Conservation (phyloP, 768 basidiomycete genomes). For the Lentinula guzmanii region DNA sequence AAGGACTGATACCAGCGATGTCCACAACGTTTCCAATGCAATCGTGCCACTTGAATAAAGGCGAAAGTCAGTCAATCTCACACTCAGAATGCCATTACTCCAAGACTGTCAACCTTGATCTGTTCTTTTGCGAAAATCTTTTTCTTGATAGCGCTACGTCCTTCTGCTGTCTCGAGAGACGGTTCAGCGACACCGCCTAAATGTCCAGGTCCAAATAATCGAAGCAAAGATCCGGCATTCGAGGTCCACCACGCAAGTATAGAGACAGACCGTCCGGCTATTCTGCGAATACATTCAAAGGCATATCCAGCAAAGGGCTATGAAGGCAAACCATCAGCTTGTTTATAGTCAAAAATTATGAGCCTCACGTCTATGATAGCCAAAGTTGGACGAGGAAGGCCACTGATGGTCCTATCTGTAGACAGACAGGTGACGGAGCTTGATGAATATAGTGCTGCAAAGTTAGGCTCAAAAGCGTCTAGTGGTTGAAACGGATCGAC, state of each 20-base stretch:
- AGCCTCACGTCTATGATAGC: slow-evolving; percentile 4
- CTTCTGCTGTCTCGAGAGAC: background rate
- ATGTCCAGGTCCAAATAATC: background rate
- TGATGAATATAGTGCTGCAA: background rate
- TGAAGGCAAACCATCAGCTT: background rate
- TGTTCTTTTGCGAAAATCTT: background rate
- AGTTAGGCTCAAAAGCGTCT: background rate
- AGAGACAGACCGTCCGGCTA: background rate
- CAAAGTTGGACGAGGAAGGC: background rate
- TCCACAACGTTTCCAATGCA: background rate
- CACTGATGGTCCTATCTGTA: background rate
- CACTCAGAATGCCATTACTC: too few relatives aligned
- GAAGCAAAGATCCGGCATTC: background rate
- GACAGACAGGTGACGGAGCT: background rate
- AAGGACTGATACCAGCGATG: background rate
- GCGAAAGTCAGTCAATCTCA: too few relatives aligned
- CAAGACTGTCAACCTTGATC: background rate
- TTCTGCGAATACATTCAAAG: background rate
- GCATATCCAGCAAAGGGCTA: background rate
- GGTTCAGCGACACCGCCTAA: background rate
- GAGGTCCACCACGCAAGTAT: background rate
- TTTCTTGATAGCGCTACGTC: background rate
- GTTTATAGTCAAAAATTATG: background rate
- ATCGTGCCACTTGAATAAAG: background rate
- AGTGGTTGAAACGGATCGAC: background rate